These are phyloP conservation scores for Blastobotrys aristatus DNA, from an alignment of 1,139 yeast genomes.

Conservation along the genomic window DNA sequence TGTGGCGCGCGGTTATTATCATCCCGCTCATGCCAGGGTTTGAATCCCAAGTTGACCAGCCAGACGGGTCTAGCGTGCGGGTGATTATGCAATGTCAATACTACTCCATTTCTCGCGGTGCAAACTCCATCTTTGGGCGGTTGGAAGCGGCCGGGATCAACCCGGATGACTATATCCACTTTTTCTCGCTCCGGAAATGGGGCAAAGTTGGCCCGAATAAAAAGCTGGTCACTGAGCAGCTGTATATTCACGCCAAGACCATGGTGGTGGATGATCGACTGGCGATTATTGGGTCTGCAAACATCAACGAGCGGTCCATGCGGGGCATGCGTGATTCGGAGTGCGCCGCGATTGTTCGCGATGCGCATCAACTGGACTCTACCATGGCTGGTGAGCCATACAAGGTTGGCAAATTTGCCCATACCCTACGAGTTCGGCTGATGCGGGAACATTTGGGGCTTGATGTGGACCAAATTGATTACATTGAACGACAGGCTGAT, in stretches of 20 bases:
- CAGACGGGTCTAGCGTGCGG: conserved; percentile 90
- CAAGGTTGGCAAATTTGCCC: conserved; percentile 82
- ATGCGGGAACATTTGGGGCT: conserved; percentile 98
- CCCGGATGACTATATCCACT: conserved; percentile 88
- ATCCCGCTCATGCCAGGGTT: conserved; percentile 98
- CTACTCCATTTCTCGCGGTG: conserved; percentile 87
- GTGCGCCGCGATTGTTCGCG: conserved; percentile 82
- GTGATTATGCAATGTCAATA: conserved; percentile 97
- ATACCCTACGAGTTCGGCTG: conserved; percentile 77
- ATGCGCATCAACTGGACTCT: conserved; percentile 67
- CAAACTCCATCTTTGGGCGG: conserved; percentile 82
- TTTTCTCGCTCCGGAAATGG: conserved; percentile 92
- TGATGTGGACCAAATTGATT: conserved; percentile 80
- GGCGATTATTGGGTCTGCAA: conserved; percentile 95
- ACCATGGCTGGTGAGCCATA: conserved; percentile 80
- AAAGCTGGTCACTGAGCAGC: conserved; percentile 78
- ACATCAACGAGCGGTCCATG: conserved; percentile 93
- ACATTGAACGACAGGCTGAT: conserved; percentile 56
- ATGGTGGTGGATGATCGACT: conserved; percentile 91
- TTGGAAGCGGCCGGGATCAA: conserved; percentile 68
- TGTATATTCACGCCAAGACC: conserved; percentile 89
- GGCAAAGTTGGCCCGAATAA: conserved; percentile 79
- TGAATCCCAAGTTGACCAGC: conserved; percentile 86
- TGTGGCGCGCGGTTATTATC: conserved; percentile 86
- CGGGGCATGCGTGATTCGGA: conserved; percentile 93